Conservation (phyloP, 2,329 filamentous ascomycete genomes). For the Neofusicoccum laricinum region DNA sequence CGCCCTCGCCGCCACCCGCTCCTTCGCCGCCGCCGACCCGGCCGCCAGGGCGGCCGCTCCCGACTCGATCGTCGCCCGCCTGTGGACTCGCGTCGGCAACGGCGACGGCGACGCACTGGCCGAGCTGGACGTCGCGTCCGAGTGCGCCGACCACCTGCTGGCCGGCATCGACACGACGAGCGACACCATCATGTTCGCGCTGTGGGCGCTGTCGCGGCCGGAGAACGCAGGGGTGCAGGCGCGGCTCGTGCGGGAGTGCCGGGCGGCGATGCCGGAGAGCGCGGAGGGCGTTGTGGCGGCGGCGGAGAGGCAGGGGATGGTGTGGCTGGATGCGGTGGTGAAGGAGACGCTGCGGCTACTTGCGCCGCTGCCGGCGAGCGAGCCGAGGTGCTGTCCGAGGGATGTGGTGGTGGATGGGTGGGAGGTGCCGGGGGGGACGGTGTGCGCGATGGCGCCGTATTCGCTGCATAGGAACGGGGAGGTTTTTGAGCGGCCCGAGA, state of each 20-base stretch:
- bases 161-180: conserved; percentile 55
- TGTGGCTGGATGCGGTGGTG: conserved; percentile 49
- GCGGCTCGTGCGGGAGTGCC: conserved; percentile 44
- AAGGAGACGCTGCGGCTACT: conserved; percentile 52
- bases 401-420: conserved; percentile 34
- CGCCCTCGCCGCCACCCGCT: conserved; percentile 62
- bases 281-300: conserved; percentile 28
- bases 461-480: conserved; percentile 35
- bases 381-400: conserved; percentile 39
- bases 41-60: not conserved
- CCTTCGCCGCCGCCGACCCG: conserved; percentile 60
- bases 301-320: conserved; percentile 34
- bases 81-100: conserved; percentile 13
- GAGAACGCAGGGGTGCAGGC: conserved; percentile 44
- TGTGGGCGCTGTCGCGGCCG: conserved; percentile 50
- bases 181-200: conserved; percentile 50
- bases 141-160: conserved; percentile 53
- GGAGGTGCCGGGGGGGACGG: conserved; percentile 31
- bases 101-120: too few species aligned
- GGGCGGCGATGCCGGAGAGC: conserved; percentile 22
- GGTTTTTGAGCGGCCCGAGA: conserved; percentile 28
- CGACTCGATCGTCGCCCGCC: conserved; percentile 1
- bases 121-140: conserved; percentile 51
- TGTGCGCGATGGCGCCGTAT: conserved; percentile 40
- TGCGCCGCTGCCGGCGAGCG: conserved; percentile 50